Base-by-base conservation (phyloP, 768 basidiomycete species). In the Polyporus arcularius region DNA sequence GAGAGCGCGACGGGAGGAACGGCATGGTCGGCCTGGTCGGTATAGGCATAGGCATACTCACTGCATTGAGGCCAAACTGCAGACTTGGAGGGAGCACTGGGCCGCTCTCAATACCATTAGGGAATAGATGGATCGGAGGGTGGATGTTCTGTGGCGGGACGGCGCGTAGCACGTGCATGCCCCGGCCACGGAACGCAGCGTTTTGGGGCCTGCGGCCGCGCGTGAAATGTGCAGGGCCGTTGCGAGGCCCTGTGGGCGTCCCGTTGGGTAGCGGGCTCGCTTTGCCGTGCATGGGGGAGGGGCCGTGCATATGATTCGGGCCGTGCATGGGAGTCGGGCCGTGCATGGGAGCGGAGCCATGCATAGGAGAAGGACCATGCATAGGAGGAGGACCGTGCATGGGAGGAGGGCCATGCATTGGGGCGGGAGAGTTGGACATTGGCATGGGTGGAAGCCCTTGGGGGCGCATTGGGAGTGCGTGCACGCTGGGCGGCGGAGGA, bases 1-100 rank as follows among this genome's bases (percentile, higher is more conserved):
- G 79, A 0, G 78, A 79, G n/a, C 74, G 67, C 18, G 74, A 75
- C 6, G 59, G 57, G 5, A 53, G 54, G 18, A 61, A n/a, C 5
- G 66, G 61, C 30, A 53, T 8, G 4, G 42, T n/a, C 15, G 57
- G 47, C 35, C 6, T 35, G 11, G 35, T 35, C 6, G 35, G 35
- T 6, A 35, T 35, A 1, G 35, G 35, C 35, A 35, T 35, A 3
- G 65, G 61, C 21, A 39, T 47, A 2, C 57, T 53, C n/a, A 43
- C 45, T 5, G 39, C 45, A 45, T 52, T 52, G 26, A 63, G 21
- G 4, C 48, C 53, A 9, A 63, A 35, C 21, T 43, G 57, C 38
- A 59, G 42, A n/a, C 49, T 54, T 14, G 62, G 62, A 38, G 62
- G 58, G 8, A 64, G 56, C 4, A 60, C 59, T 10, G 58, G 63